Conservation (phyloP, 1,284 basidiomycete genomes). For the Puccinia polysora region DNA sequence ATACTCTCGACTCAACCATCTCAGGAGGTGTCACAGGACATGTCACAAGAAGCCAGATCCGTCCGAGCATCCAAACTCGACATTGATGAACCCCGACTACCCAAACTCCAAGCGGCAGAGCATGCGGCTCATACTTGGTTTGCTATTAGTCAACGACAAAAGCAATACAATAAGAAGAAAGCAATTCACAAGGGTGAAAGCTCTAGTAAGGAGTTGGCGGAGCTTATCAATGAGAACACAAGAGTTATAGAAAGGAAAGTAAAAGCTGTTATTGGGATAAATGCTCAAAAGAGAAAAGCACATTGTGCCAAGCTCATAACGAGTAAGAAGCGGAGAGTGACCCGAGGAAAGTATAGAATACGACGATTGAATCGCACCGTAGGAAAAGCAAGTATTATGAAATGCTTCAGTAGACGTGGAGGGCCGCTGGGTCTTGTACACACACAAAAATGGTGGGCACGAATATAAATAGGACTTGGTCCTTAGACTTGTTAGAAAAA, state of each 20-base stretch:
- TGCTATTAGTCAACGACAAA: background rate
- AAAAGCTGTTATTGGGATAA: background rate
- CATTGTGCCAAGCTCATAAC: background rate
- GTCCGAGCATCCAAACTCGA: background rate
- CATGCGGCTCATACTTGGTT: background rate
- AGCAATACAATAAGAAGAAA: background rate
- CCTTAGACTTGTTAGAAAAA: no score
- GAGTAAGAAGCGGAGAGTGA: background rate
- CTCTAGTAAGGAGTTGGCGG: background rate
- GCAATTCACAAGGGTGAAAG: background rate
- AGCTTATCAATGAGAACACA: conserved; percentile 5
- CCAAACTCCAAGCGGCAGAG: background rate
- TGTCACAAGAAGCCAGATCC: background rate
- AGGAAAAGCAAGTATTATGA: no score
- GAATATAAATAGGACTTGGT: no score
- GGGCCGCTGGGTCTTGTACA: no score
- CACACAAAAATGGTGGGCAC: no score
- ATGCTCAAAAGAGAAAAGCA: conserved; percentile 1
- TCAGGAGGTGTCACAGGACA: background rate
- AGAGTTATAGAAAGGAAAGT: background rate
- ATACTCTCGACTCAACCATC: conserved; percentile 1
- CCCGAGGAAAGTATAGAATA: no score
- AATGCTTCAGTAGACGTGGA: no score
- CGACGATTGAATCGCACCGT: no score
- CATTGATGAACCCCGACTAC: conserved; percentile 1